Conservation (phyloP, 768 basidiomycete species). For the Xanthoconium stramineum region DNA sequence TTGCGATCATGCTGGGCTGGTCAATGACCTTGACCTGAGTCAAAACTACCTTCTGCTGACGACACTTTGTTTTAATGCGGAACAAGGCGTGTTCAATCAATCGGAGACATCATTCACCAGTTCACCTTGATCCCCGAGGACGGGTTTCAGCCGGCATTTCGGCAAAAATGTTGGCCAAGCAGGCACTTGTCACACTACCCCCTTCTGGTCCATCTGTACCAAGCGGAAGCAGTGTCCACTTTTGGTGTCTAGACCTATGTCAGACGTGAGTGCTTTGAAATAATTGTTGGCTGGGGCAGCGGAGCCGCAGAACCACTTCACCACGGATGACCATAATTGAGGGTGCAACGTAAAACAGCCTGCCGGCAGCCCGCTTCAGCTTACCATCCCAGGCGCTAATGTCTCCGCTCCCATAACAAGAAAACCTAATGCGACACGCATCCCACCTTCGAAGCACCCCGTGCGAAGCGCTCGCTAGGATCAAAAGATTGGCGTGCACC, state of each 20-base stretch:
- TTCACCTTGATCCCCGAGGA: not conserved
- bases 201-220: not conserved
- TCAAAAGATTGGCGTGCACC: slow-evolving; percentile 8
- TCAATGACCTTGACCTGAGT: no score
- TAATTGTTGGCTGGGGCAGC: not conserved
- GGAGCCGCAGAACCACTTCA: not conserved
- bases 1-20: not conserved
- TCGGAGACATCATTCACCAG: not conserved
- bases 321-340: not conserved
- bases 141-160: not conserved
- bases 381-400: not conserved
- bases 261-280: not conserved
- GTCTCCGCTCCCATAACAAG: slow-evolving; percentile 9
- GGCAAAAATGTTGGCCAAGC: not conserved
- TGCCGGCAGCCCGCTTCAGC: slow-evolving; percentile 4
- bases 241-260: not conserved
- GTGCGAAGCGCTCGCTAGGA: slow-evolving; percentile 21
- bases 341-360: slow-evolving; percentile 5
- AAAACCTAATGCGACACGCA: not conserved
- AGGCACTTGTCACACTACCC: not conserved
- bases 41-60: not conserved
- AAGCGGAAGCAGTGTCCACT: not conserved
- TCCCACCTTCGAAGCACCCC: slow-evolving; percentile 7
- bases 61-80: not conserved
- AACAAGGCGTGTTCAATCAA: not conserved